phyloP scores from a whole-genome alignment of 805 yeast genomes.

The Pichia membranifaciens region DNA sequence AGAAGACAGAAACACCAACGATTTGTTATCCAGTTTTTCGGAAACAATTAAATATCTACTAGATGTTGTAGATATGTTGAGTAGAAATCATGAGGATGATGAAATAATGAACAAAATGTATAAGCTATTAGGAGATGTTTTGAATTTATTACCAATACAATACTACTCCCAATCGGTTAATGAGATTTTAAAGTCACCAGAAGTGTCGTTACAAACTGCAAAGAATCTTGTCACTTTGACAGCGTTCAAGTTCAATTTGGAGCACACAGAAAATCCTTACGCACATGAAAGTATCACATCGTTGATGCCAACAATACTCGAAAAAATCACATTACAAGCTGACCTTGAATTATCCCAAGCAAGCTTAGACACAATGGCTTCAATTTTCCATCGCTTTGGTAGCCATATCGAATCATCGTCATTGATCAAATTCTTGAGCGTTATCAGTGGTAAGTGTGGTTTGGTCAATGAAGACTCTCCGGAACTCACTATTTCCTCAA shows the following conservation, averaged over 20 bases:
- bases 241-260: constrained; percentile 63
- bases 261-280: constrained; percentile 44
- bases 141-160: constrained; percentile 69
- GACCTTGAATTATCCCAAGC: constrained; percentile 57
- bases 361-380: constrained; percentile 61
- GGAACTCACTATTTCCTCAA: constrained; percentile 67
- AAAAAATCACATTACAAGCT: constrained; percentile 31
- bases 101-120: constrained; percentile 41
- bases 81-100: constrained; percentile 23
- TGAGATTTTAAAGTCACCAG: constrained; percentile 33
- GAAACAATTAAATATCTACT: constrained; percentile 32
- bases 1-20: constrained; percentile 21
- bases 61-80: constrained; percentile 34
- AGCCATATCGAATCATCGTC: constrained; percentile 40
- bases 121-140: constrained; percentile 52
- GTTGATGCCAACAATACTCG: constrained; percentile 46
- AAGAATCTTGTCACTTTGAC: constrained; percentile 59
- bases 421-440: constrained; percentile 43
- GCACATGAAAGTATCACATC: constrained; percentile 47
- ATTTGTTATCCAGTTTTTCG: constrained; percentile 23
- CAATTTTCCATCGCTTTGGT: constrained; percentile 60
- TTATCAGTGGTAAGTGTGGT: constrained; percentile 47
- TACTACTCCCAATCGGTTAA: constrained; percentile 61
- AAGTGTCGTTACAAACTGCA: constrained; percentile 43
- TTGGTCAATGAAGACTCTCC: constrained; percentile 41